These are phyloP conservation scores for Chalciporus pseudorubinellus DNA, from an alignment of 768 basidiomycete genomes.

Conservation along the genomic window DNA sequence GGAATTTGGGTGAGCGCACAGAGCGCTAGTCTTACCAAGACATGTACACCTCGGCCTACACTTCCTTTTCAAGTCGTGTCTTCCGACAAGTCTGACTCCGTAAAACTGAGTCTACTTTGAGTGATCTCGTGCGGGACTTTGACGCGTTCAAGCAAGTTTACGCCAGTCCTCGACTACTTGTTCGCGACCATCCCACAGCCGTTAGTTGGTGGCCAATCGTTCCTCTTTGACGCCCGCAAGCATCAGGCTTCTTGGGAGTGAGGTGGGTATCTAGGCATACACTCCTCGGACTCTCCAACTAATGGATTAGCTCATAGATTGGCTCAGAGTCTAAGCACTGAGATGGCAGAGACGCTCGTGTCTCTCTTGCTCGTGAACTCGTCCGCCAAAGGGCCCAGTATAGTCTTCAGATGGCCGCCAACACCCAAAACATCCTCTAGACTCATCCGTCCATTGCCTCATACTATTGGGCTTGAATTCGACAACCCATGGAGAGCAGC, in stretches of 20 bases:
- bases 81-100: no score
- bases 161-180: no score
- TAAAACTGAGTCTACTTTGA: no score
- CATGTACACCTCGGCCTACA: no score
- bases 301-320: not conserved
- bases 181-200: no score
- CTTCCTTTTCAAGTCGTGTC: not conserved
- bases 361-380: slow-evolving; percentile 82
- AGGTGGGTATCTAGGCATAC: not conserved
- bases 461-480: slow-evolving; percentile 43
- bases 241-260: not conserved
- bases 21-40: no score
- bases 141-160: no score
- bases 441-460: slow-evolving; percentile 67
- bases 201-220: not conserved
- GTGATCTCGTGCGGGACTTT: no score
- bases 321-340: slow-evolving; percentile 4
- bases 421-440: slow-evolving; percentile 60
- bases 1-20: not conserved
- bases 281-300: not conserved
- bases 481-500: slow-evolving; percentile 78
- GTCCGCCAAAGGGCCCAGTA: slow-evolving; percentile 73
- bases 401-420: slow-evolving; percentile 87
- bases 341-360: slow-evolving; percentile 76
- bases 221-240: no score